Conservation (phyloP, 1,139 yeast species). For the Scheffersomyces illinoinensis region DNA sequence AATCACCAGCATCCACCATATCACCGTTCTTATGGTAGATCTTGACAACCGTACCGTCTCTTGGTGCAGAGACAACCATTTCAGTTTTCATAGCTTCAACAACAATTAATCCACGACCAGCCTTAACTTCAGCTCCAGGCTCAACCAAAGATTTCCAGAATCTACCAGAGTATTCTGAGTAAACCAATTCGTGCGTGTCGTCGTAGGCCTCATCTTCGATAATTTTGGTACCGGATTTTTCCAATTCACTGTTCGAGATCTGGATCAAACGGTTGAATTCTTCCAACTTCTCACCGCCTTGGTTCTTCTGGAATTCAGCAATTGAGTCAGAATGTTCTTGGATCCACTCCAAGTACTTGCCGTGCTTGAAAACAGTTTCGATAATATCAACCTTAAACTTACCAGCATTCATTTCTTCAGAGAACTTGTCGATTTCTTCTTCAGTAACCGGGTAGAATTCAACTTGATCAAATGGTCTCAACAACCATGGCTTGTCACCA, state of each 20-base stretch:
- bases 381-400: conserved; percentile 71
- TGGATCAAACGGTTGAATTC: conserved; percentile 84
- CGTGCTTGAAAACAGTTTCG: conserved; percentile 81
- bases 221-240: conserved; percentile 42
- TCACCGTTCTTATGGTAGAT: conserved; percentile 84
- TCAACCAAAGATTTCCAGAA: conserved; percentile 91
- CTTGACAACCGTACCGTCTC: conserved; percentile 74
- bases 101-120: conserved; percentile 80
- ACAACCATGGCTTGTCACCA: conserved; percentile 77
- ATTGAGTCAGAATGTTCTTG: conserved; percentile 72
- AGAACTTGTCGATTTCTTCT: conserved; percentile 68
- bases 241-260: conserved; percentile 77
- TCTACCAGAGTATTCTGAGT: conserved; percentile 92
- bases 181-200: conserved; percentile 78
- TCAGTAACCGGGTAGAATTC: conserved; percentile 92
- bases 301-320: conserved; percentile 63
- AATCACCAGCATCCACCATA: conserved; percentile 94
- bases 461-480: conserved; percentile 89
- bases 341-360: conserved; percentile 76
- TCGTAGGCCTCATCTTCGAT: conserved; percentile 55
- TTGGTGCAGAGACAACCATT: conserved; percentile 80
- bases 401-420: conserved; percentile 81
- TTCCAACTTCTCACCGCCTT: conserved; percentile 77
- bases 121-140: conserved; percentile 74
- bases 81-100: conserved; percentile 99